Evolutionary conservation across 2,329 filamentous ascomycete genomes (phyloP), one percentile per base, ranked within the genome.

Genomic region (Aspergillus phoenicis): DNA sequence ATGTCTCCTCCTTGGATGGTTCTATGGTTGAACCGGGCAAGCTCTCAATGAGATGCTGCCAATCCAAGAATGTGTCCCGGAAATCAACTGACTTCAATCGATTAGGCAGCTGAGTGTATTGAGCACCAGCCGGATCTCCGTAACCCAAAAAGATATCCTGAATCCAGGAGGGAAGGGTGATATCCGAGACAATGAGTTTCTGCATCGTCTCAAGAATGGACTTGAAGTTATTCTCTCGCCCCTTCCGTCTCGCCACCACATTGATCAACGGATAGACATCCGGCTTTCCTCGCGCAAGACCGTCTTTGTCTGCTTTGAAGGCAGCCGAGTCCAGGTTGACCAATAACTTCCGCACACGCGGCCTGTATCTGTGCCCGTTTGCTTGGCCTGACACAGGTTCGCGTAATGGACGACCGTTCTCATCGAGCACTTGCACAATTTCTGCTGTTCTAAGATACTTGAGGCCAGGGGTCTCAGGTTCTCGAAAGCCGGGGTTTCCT

Each of bases 81-180:
- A 93, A 97, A 75, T 99, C 93, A 57, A 99, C 82, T 58, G 85
- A 91, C 69, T 87, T 87, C 64, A 96, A 82, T 61, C 88, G 85
- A 73, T 92, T 95, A 1, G 90, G 80, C 15, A 99, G 80, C 54
- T 92, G 89, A 64, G 91, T 92, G 78, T 96, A 97, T 22, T 87
- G 90, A 36, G 95, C 95, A 61, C 91, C 89, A 30, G 91, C 86
- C 60, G 95, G 94, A 75, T 99, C 93, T 51, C 95, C 95, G 74
- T 96, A 98, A 3, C 95, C 95, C n/a, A 99, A 81, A 75, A 98
- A 99, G 8, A 98, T 94, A 67, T 98, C 95, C 70, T 97, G 92
- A 47, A 99, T 83, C 95, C 95, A 99, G 2, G 89, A 86, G 13
- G 95, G 93, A 57, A 98, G 83, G 6, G 91, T 90, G 20, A 94